These are phyloP conservation scores for Umbelopsis sp. DNA, from an alignment of 192 early-diverging fungal genomes.

Conservation along the genomic window DNA sequence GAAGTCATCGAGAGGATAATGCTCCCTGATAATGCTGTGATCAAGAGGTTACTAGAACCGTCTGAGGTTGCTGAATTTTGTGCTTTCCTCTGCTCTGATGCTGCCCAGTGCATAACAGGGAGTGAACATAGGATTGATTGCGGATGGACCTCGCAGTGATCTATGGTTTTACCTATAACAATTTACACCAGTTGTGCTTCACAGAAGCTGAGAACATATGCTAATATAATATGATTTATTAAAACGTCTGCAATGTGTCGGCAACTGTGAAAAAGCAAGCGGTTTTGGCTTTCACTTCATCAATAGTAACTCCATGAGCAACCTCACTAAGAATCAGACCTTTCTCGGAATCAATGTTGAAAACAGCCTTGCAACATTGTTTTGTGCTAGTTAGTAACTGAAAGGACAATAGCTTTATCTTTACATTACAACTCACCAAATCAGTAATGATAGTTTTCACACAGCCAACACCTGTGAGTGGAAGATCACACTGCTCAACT, in stretches of 20 bases:
- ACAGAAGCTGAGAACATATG: neutral
- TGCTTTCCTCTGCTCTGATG: slow-evolving; percentile 15
- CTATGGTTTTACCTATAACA: neutral
- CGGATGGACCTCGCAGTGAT: slow-evolving; percentile 18
- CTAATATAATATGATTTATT: neutral
- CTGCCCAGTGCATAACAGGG: slow-evolving; percentile 4
- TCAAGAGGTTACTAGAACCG: slow-evolving; percentile 7
- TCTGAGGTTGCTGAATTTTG: slow-evolving; percentile 6
- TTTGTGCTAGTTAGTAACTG: neutral
- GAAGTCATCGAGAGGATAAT: slow-evolving; percentile 14
- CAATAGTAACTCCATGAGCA: slow-evolving; percentile 58
- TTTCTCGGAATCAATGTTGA: slow-evolving; percentile 55
- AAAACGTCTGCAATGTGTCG: neutral
- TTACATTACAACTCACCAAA: slow-evolving; percentile 23
- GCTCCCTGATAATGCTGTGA: neutral
- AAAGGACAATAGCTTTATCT: neutral
- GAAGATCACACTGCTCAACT: slow-evolving; percentile 67
- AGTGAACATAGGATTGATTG: slow-evolving; percentile 18
- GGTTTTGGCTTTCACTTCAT: slow-evolving; percentile 64
- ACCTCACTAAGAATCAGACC: slow-evolving; percentile 66
- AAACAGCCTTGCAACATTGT: slow-evolving; percentile 48
- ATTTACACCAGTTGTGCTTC: neutral
- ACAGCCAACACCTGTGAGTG: slow-evolving; percentile 71
- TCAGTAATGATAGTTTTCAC: slow-evolving; percentile 69
- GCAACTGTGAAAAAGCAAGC: slow-evolving; percentile 60